A percentile compares a stretch with the other conserved stretches of the same genome.
These are phyloP conservation scores for Phytopythium ostracodes DNA, from an alignment of 352 stramenopile species.

Conservation along the genomic window DNA sequence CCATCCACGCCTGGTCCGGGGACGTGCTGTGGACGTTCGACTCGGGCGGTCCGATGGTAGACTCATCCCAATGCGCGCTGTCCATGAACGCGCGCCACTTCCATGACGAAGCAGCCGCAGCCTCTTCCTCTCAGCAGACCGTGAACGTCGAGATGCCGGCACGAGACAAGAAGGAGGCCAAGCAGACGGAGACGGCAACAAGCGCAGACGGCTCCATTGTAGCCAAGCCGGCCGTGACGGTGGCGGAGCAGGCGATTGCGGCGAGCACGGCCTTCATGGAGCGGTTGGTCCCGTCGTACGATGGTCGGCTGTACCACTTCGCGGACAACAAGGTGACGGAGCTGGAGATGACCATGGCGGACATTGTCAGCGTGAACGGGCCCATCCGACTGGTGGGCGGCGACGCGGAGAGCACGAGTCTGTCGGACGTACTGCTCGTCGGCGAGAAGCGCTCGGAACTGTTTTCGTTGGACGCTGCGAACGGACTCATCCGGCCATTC, in stretches of 20 bases:
- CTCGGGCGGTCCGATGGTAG: slow-evolving; percentile 78
- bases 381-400: slow-evolving; percentile 50
- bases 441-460: slow-evolving; percentile 74
- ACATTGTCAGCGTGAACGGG: slow-evolving; percentile 72
- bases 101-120: background rate
- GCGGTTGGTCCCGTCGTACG: slow-evolving; percentile 69
- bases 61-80: slow-evolving; percentile 43
- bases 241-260: slow-evolving; percentile 22
- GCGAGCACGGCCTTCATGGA: slow-evolving; percentile 37
- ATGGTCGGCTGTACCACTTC: slow-evolving; percentile 75
- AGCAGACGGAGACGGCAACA: slow-evolving; percentile 5
- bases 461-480: slow-evolving; percentile 64
- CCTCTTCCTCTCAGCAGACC: slow-evolving; percentile 4
- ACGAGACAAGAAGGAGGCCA: slow-evolving; percentile 6
- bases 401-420: slow-evolving; percentile 12
- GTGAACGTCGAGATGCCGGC: slow-evolving; percentile 10
- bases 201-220: background rate
- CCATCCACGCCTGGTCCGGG: slow-evolving; percentile 75
- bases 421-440: slow-evolving; percentile 67
- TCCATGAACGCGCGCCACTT: background rate
- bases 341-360: slow-evolving; percentile 71
- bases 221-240: slow-evolving; percentile 6
- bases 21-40: slow-evolving; percentile 80
- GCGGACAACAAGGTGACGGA: slow-evolving; percentile 56
- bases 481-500: slow-evolving; percentile 52